Conservation (phyloP, 1,284 basidiomycete genomes). For the Anthracocystis setariae region DNA sequence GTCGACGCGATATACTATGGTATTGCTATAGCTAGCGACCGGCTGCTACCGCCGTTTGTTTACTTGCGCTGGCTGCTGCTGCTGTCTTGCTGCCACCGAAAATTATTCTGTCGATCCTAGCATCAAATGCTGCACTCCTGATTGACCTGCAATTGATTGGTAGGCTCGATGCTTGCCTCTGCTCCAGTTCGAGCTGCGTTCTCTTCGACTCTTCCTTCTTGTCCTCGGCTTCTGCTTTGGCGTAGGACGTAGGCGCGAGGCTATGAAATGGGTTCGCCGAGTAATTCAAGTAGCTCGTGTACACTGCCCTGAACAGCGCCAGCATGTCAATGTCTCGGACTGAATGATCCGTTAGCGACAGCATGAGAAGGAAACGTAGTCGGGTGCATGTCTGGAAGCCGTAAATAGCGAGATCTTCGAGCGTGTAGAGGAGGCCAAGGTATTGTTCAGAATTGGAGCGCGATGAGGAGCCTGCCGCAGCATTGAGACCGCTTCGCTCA, state of each 20-base stretch:
- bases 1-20: not conserved
- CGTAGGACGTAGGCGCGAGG: slow-evolving; percentile 22
- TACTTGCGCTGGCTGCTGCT: slow-evolving; percentile 2
- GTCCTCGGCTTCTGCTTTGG: not conserved
- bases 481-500: slow-evolving; percentile 50
- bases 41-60: not conserved
- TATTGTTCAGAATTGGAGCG: slow-evolving; percentile 64
- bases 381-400: slow-evolving; percentile 68
- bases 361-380: slow-evolving; percentile 63
- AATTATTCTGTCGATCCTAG: slow-evolving; percentile 34
- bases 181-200: slow-evolving; percentile 17
- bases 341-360: slow-evolving; percentile 64
- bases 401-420: slow-evolving; percentile 68
- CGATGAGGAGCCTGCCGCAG: slow-evolving; percentile 7
- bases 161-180: slow-evolving; percentile 14
- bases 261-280: slow-evolving; percentile 67
- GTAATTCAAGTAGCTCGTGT: slow-evolving; percentile 66
- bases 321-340: slow-evolving; percentile 68
- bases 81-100: slow-evolving; percentile 9
- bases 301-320: slow-evolving; percentile 67
- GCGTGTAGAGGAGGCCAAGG: slow-evolving; percentile 66
- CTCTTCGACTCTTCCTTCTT: not conserved
- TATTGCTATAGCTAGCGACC: slow-evolving; percentile 14
- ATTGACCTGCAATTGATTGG: slow-evolving; percentile 36
- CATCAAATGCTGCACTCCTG: slow-evolving; percentile 33